Conservation (phyloP, 768 basidiomycete genomes). For the Rhodosporidiobolus odoratus region DNA sequence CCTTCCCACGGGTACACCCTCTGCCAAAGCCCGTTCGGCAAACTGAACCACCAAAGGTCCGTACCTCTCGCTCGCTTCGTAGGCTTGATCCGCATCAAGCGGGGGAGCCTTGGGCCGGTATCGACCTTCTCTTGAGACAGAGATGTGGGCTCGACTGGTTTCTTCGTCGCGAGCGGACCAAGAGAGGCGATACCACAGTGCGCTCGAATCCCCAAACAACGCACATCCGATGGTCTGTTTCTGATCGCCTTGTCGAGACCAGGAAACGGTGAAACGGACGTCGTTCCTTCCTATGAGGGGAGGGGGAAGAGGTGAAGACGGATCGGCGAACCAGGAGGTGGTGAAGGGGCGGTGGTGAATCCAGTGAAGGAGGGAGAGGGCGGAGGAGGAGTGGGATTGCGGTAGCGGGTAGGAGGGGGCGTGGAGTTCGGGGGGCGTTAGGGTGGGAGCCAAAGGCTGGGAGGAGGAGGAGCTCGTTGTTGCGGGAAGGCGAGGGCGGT, state of each 20-base stretch:
- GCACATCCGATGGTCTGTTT: neutral
- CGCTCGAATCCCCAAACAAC: slow-evolving; percentile 14
- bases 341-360: slow-evolving; percentile 12
- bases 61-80: slow-evolving; percentile 53
- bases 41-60: slow-evolving; percentile 54
- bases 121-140: slow-evolving; percentile 13
- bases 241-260: neutral
- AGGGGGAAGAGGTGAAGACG: slow-evolving; percentile 9
- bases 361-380: slow-evolving; percentile 26
- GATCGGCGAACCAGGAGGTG: slow-evolving; percentile 10
- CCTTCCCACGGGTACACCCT: slow-evolving; percentile 50
- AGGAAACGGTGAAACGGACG: slow-evolving; percentile 15
- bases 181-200: slow-evolving; percentile 22
- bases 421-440: slow-evolving; percentile 1
- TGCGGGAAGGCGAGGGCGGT: slow-evolving; percentile 2
- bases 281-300: slow-evolving; percentile 11
- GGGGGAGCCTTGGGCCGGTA: slow-evolving; percentile 3
- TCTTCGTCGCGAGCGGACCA: slow-evolving; percentile 7
- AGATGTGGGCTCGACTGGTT: neutral
- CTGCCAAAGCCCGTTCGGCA: slow-evolving; percentile 52
- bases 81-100: slow-evolving; percentile 44
- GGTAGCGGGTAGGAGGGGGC: slow-evolving; percentile 23
- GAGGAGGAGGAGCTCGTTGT: neutral
- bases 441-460: neutral
- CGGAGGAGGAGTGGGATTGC: slow-evolving; percentile 22